Conservation (phyloP, 2,329 filamentous ascomycete species). For the Penicillium sp. region DNA sequence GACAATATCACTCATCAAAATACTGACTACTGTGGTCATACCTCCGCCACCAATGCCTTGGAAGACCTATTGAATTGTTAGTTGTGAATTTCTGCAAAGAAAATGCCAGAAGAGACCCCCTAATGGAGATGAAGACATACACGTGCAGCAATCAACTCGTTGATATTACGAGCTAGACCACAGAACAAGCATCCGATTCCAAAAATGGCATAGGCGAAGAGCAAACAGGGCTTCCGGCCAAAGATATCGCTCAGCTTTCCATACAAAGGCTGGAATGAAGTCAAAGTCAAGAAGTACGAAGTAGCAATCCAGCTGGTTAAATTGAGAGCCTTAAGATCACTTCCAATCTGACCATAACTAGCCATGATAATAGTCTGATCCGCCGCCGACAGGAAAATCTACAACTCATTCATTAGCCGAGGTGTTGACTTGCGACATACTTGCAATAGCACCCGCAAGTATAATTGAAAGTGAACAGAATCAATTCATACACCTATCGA, state of each 20-base stretch:
- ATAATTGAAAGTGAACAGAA: conserved; percentile 12
- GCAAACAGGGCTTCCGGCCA: conserved; percentile 59
- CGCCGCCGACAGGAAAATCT: conserved; percentile 74
- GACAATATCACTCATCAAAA: conserved; percentile 74
- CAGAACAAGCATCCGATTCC: conserved; percentile 56
- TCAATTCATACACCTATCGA: conserved; percentile 63
- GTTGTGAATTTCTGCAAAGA: conserved; percentile 13
- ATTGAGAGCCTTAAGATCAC: conserved; percentile 74
- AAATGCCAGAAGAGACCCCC: not conserved
- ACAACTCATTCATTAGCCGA: conserved; percentile 25
- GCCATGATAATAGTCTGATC: conserved; percentile 80
- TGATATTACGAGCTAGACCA: conserved; percentile 67
- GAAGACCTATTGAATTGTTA: conserved; percentile 50
- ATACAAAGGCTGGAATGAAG: conserved; percentile 73
- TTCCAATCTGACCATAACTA: conserved; percentile 80
- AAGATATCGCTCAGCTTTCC: conserved; percentile 65
- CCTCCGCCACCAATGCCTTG: conserved; percentile 73
- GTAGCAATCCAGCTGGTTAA: conserved; percentile 78
- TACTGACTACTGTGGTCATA: conserved; percentile 72
- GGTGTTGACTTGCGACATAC: conserved; percentile 6
- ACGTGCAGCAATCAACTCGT: conserved; percentile 69
- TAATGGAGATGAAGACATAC: conserved; percentile 34
- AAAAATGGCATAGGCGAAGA: conserved; percentile 59
- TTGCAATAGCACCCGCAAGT: not conserved
- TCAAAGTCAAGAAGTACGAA: conserved; percentile 73